Percentiles rank a stretch among this genome's conserved stretches.
Conservation (phyloP, 2,329 filamentous ascomycete species). For the Hymenoscyphus linearis region DNA sequence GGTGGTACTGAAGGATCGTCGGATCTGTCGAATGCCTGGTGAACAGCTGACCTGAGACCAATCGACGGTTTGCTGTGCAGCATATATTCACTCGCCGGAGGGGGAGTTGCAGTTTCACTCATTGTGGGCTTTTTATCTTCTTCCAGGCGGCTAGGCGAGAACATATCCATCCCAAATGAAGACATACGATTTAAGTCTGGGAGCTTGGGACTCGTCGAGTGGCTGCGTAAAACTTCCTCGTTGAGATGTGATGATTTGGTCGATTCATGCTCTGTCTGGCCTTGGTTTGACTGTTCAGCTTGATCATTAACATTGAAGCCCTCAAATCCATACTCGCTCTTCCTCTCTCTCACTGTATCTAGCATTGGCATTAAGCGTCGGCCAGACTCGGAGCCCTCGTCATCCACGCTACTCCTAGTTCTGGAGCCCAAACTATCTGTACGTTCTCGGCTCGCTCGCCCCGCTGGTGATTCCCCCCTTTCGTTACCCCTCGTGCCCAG, state of each 20-base stretch:
- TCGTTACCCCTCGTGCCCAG: constrained; percentile 29
- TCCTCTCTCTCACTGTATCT: constrained; percentile 51
- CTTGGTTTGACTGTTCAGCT: constrained; percentile 1
- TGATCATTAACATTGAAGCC: constrained; percentile 30
- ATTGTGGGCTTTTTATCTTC: background rate
- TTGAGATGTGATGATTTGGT: constrained; percentile 6
- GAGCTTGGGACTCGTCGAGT: constrained; percentile 51
- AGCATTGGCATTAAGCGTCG: constrained; percentile 39
- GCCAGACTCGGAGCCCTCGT: constrained; percentile 35
- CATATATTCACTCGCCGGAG: constrained; percentile 15
- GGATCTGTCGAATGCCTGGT: constrained; percentile 58
- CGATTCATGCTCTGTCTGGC: background rate
- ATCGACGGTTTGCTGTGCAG: constrained; percentile 48
- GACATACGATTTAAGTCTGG: constrained; percentile 55
- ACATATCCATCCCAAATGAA: constrained; percentile 54
- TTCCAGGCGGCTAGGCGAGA: constrained; percentile 33
- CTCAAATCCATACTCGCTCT: constrained; percentile 53
- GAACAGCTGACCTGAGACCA: constrained; percentile 55
- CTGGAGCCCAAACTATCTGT: constrained; percentile 16
- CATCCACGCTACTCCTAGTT: constrained; percentile 23
- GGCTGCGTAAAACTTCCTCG: constrained; percentile 14
- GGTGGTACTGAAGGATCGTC: constrained; percentile 47
- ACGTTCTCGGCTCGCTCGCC: constrained; percentile 20
- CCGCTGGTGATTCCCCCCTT: constrained; percentile 22
- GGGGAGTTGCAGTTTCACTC: constrained; percentile 5